Base-by-base conservation (phyloP, 1,284 basidiomycete species). In the Pterulicium gracile region DNA sequence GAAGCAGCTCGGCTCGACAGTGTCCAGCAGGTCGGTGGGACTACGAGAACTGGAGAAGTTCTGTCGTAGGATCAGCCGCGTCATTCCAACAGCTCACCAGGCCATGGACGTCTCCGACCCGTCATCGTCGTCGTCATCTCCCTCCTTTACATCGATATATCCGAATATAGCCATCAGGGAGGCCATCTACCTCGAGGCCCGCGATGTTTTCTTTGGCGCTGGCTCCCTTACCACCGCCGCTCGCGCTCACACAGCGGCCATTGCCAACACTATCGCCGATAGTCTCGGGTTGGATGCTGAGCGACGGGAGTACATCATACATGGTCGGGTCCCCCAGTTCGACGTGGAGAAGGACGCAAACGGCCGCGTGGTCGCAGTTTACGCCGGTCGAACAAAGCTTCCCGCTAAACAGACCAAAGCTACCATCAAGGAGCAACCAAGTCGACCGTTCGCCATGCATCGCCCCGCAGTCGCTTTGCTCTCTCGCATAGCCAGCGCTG, bases 131-230 rank as follows among this genome's bases (percentile, higher is more conserved):
- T 46, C 57, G 1, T n/a, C n/a, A n/a, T 32, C 27, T 32, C 27
- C 27, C 27, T 36, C 59, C 3, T 63, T 73, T 17, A 60, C 66
- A 10, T 57, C 62, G 2, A 54, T 81, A 7, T 80, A 90, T 54
- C 69, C 80, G n/a, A 90, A 93, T 59, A 79, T 85, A 3, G 66
- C 77, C 0, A 60, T 93, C 7, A 82, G 94, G 47, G 95, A 98
- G 59, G 89, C 95, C 48, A 81, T 96, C 19, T 93, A 88, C 55
- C 70, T 94, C 39, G 90, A 96, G 59, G 90, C 89, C 0, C 75
- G 85, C 20, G 96, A 98, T 61, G 79, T 96, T 20, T 98, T 98
- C 65, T 87, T 98, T 51, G 92, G 90, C 18, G 72, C 75, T 20
- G 79, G 80, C 41, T 59, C 69, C 23, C 66, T 73, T 32, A 81